A percentile compares a stretch with the other conserved stretches of the same genome.
These are phyloP conservation scores for Tephrocybe sp. DNA, from an alignment of 768 basidiomycete species.

Conservation along the genomic window DNA sequence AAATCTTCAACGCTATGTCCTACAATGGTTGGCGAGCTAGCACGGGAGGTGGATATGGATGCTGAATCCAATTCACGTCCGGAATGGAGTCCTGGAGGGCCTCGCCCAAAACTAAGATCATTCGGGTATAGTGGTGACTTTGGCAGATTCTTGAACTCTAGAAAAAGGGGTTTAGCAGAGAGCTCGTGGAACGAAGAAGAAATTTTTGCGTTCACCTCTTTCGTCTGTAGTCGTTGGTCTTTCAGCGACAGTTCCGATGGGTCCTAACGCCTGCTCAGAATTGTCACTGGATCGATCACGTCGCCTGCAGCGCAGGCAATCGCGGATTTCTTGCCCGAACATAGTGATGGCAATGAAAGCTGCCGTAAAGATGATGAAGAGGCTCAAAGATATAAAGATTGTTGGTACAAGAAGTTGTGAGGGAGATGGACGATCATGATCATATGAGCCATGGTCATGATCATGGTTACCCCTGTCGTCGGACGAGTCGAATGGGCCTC, in stretches of 20 bases:
- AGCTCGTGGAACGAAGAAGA: constrained; percentile 7
- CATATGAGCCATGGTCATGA: too few relatives aligned
- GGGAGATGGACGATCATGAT: neutral
- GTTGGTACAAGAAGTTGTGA: constrained; percentile 12
- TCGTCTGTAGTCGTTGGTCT: too few relatives aligned
- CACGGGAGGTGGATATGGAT: too few relatives aligned
- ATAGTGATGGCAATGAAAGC: constrained; percentile 16
- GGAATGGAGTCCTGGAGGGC: neutral
- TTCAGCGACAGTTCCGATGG: constrained; percentile 11
- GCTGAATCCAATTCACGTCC: too few relatives aligned
- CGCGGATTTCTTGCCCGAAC: constrained; percentile 14
- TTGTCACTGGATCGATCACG: neutral
- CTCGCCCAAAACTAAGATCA: neutral
- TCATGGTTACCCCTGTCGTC: neutral
- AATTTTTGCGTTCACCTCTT: too few relatives aligned
- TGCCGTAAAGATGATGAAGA: constrained; percentile 17
- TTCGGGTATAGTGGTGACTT: constrained; percentile 2
- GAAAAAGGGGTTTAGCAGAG: constrained; percentile 18
- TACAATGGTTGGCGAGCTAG: too few relatives aligned
- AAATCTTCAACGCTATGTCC: too few relatives aligned
- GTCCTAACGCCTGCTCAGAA: too few relatives aligned
- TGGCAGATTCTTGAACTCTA: constrained; percentile 10
- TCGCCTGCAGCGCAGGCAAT: constrained; percentile 6
- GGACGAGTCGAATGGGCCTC: neutral
- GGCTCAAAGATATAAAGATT: constrained; percentile 15